phyloP scores from a whole-genome alignment of 1,284 basidiomycete genomes.

The Pulchroboletus neoregius region DNA sequence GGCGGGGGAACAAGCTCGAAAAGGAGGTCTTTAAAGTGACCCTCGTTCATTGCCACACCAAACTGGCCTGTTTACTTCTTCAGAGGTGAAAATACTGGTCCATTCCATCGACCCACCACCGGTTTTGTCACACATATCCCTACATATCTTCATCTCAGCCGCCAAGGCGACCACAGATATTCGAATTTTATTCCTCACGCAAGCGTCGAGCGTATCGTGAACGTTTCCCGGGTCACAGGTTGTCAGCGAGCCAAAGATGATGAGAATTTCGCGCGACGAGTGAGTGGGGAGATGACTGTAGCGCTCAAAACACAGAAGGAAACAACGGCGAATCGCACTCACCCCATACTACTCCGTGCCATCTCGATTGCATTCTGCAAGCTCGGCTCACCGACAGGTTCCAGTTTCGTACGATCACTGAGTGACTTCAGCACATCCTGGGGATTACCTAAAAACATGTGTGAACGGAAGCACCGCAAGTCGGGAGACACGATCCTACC shows the following conservation, averaged over 20 bases:
- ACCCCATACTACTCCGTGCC: constrained; percentile 90
- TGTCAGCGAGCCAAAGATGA: constrained; percentile 92
- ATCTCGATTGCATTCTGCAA: constrained; percentile 96
- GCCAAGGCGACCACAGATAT: constrained; percentile 90
- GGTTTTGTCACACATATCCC: constrained; percentile 84
- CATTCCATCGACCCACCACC: constrained; percentile 55
- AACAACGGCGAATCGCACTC: constrained; percentile 17
- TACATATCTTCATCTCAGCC: constrained; percentile 97
- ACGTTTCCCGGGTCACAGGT: constrained; percentile 98
- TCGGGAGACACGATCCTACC: constrained; percentile 45
- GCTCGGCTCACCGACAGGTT: constrained; percentile 90
- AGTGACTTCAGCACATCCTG: constrained; percentile 88
- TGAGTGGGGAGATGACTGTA: constrained; percentile 89
- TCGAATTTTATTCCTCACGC: constrained; percentile 80
- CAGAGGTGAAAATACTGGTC: constrained; percentile 1
- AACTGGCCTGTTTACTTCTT: constrained; percentile 65
- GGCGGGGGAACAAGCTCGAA: constrained; percentile 97
- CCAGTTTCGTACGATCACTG: constrained; percentile 82
- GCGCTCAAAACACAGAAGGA: constrained; percentile 6
- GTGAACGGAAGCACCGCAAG: constrained; percentile 1
- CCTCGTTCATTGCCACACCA: constrained; percentile 95
- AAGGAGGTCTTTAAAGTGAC: constrained; percentile 91
- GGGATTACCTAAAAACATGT: constrained; percentile 70
- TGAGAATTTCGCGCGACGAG: constrained; percentile 91
- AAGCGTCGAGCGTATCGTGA: constrained; percentile 83